A percentile compares a stretch with the other conserved stretches of the same genome.
Conservation (phyloP, 73 alveolate genomes). For the Paramecium caudatum region DNA sequence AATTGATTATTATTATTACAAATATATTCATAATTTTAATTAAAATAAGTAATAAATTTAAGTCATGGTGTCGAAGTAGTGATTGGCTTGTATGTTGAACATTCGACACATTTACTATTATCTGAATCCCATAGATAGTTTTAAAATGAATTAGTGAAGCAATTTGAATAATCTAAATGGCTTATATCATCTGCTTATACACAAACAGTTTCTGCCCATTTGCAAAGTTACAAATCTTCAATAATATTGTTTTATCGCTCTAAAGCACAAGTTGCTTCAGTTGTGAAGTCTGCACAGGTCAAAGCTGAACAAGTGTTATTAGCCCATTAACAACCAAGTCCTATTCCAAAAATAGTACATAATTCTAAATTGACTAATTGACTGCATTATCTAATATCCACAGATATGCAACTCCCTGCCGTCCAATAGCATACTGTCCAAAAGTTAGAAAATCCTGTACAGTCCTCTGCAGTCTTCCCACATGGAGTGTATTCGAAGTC, state of each 20-base stretch:
- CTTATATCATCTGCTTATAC: not conserved
- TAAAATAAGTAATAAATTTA: too few species aligned
- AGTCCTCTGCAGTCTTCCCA: not conserved
- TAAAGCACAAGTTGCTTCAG: not conserved
- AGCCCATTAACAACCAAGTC: constrained; percentile 37
- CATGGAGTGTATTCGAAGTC: not conserved
- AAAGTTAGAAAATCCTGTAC: not conserved
- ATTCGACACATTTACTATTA: not conserved
- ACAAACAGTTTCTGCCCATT: not conserved
- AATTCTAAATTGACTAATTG: not conserved
- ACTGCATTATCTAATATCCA: constrained; percentile 22
- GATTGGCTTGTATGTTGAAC: not conserved
- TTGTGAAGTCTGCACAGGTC: constrained; percentile 14
- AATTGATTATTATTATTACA: too few species aligned
- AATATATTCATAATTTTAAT: too few species aligned
- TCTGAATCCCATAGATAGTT: constrained; percentile 35
- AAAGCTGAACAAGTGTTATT: not conserved
- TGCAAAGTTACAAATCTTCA: not conserved
- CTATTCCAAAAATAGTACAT: constrained; percentile 15
- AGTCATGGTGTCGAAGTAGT: not conserved
- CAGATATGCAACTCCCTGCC: not conserved
- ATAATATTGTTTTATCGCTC: not conserved
- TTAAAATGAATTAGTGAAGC: constrained; percentile 20
- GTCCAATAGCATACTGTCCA: constrained; percentile 27
- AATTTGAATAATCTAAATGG: constrained; percentile 10